Conservation (phyloP, 345 rosid genomes). For the Trapa bicornis region DNA sequence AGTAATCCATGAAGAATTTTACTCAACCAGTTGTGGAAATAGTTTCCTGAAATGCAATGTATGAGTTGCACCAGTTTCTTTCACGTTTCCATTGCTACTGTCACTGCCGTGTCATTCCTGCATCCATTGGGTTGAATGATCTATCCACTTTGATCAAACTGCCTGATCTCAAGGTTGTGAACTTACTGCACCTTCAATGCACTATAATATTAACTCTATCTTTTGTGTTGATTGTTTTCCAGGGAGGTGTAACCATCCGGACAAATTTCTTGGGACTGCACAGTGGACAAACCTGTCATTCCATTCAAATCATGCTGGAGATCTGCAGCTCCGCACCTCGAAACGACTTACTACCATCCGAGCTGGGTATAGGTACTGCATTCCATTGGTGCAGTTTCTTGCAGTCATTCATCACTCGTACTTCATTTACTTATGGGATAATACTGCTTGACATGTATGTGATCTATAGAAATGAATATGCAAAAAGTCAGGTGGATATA, state of each 20-base stretch:
- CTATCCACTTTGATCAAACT: neutral
- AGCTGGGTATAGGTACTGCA: conserved; percentile 52
- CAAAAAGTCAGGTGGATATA: neutral
- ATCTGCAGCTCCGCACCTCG: conserved; percentile 27
- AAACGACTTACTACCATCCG: conserved; percentile 31
- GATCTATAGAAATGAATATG: neutral
- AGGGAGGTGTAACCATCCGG: conserved; percentile 35
- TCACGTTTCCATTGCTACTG: neutral
- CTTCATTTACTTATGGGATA: neutral
- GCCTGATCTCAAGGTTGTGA: neutral
- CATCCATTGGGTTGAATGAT: neutral
- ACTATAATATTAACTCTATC: neutral
- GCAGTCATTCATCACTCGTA: neutral
- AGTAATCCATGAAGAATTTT: neutral
- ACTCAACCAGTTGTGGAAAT: neutral
- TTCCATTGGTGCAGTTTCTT: neutral
- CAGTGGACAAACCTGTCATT: conserved; percentile 31
- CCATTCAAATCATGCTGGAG: conserved; percentile 21
- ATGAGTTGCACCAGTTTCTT: neutral
- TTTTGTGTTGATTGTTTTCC: conserved; percentile 1
- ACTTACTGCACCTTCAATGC: neutral
- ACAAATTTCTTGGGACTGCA: conserved; percentile 16
- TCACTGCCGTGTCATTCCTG: too few species aligned
- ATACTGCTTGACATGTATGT: neutral
- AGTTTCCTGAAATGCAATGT: neutral